phyloP scores from a whole-genome alignment of 179 eudicot species.

The Beta macrorhiza region DNA sequence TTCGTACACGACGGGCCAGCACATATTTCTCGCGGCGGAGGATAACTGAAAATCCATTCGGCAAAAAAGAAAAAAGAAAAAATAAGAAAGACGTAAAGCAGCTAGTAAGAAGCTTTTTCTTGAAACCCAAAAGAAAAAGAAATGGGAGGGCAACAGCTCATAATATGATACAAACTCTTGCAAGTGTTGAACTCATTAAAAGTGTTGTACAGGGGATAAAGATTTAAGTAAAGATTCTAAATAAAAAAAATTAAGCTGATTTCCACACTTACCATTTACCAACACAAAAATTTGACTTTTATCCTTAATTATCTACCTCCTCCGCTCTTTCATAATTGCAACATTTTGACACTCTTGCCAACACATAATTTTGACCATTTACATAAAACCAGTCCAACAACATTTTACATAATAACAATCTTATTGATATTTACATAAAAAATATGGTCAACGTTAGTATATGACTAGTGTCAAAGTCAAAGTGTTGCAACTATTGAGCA shows the following conservation, averaged over 20 bases:
- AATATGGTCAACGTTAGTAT: no score
- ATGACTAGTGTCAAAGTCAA: neutral
- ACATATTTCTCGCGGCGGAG: constrained; percentile 89
- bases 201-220: neutral
- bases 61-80: neutral
- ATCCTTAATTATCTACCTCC: no score
- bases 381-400: no score
- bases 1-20: constrained; percentile 80
- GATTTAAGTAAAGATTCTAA: neutral
- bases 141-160: neutral
- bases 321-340: no score
- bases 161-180: neutral
- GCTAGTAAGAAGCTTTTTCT: neutral
- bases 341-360: no score
- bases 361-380: no score
- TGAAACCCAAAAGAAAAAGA: neutral
- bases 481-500: neutral
- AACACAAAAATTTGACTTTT: no score
- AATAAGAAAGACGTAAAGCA: neutral
- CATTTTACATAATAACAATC: no score
- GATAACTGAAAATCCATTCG: constrained; percentile 59
- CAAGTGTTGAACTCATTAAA: neutral
- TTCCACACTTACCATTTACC: no score
- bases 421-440: no score
- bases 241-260: no score